These are phyloP conservation scores for Ustilago sp. DNA, from an alignment of 1,284 basidiomycete genomes.

Conservation along the genomic window DNA sequence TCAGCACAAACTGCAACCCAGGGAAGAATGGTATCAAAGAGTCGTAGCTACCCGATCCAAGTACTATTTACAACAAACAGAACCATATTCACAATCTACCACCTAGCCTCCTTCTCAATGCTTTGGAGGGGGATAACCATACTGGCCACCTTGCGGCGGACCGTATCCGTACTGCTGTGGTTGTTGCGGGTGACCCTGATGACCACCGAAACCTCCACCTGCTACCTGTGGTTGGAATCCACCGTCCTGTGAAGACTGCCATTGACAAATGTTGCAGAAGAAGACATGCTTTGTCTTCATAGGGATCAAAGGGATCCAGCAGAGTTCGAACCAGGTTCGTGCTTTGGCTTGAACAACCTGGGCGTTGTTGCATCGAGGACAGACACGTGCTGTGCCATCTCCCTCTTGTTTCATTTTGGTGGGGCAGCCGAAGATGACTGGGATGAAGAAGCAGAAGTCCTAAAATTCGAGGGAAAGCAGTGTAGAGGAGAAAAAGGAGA, in stretches of 20 bases:
- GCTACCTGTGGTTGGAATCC: conserved; percentile 60
- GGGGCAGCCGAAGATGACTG: conserved; percentile 66
- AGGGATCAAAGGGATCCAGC: conserved; percentile 67
- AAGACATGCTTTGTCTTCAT: conserved; percentile 61
- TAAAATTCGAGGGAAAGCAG: not conserved
- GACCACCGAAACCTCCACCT: conserved; percentile 36
- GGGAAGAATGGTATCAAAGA: not conserved
- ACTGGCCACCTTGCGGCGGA: conserved; percentile 33
- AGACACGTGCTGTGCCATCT: conserved; percentile 61
- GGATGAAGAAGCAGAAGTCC: conserved; percentile 65
- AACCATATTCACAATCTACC: not conserved
- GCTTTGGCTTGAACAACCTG: conserved; percentile 64
- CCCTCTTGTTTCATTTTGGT: conserved; percentile 68
- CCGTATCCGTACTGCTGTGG: conserved; percentile 57
- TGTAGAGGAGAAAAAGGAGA: not conserved
- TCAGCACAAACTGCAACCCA: not conserved
- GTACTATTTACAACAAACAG: not conserved
- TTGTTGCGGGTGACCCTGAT: conserved; percentile 33
- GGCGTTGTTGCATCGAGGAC: conserved; percentile 67
- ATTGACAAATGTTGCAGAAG: conserved; percentile 67
- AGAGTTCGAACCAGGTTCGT: conserved; percentile 67
- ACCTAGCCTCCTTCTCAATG: conserved; percentile 7
- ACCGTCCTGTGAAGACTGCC: conserved; percentile 57
- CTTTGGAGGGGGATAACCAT: conserved; percentile 58
- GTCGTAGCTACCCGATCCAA: not conserved